phyloP scores from a whole-genome alignment of 345 rosid genomes.

The Populus davidiana region DNA sequence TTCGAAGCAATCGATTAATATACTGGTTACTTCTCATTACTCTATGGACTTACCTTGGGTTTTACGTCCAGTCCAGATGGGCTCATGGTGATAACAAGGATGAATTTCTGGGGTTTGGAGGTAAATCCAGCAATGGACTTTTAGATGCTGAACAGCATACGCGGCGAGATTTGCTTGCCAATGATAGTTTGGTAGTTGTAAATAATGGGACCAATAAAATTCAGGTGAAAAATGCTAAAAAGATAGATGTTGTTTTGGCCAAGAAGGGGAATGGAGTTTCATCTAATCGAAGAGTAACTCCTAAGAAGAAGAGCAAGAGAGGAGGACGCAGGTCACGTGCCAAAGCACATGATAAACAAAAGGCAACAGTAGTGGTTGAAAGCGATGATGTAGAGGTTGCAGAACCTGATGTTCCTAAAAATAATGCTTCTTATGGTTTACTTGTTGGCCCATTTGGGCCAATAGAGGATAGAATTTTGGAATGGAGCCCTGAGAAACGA shows the following conservation, averaged over 20 bases:
- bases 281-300: conserved; percentile 31
- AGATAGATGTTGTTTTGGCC: conserved; percentile 47
- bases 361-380: conserved; percentile 33
- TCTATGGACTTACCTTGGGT: conserved; percentile 95
- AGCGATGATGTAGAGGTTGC: conserved; percentile 40
- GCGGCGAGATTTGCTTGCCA: conserved; percentile 50
- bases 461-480: conserved; percentile 65
- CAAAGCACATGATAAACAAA: conserved; percentile 45
- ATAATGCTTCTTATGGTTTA: conserved; percentile 62
- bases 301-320: conserved; percentile 53
- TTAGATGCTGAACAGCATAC: conserved; percentile 33
- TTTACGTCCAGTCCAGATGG: conserved; percentile 93
- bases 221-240: conserved; percentile 38
- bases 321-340: conserved; percentile 38
- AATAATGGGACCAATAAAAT: conserved; percentile 41
- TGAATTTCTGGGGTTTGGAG: conserved; percentile 65
- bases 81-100: conserved; percentile 83
- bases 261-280: conserved; percentile 42
- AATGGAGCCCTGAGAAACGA: conserved; percentile 90
- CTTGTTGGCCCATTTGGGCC: conserved; percentile 90
- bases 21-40: conserved; percentile 95
- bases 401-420: conserved; percentile 60
- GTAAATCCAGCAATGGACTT: conserved; percentile 35
- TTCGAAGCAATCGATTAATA: conserved; percentile 68
- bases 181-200: conserved; percentile 37